phyloP scores from a whole-genome alignment of 139 green algal genomes.

The Pleodorina starrii region DNA sequence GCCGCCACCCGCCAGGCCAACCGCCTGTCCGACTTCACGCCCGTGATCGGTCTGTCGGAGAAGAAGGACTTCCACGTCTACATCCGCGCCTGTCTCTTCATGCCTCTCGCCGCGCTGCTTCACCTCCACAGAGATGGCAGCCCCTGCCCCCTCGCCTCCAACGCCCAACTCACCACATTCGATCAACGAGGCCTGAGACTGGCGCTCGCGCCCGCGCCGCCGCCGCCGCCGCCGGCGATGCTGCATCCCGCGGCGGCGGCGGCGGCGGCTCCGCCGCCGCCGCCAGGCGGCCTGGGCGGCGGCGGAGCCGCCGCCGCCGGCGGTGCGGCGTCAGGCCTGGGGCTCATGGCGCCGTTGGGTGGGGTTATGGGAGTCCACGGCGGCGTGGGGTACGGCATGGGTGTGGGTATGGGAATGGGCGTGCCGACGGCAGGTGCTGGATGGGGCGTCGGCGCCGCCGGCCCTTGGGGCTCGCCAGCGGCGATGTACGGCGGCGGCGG shows the following conservation, averaged over 20 bases:
- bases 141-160: constrained; percentile 31
- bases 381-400: background rate
- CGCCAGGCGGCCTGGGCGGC: background rate
- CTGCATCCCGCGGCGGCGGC: background rate
- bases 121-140: background rate
- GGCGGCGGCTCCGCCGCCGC: background rate
- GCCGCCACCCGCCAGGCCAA: constrained; percentile 28
- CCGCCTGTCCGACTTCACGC: constrained; percentile 45
- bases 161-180: constrained; percentile 30
- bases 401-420: background rate
- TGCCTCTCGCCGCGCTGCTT: constrained; percentile 48
- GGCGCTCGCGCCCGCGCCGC: background rate
- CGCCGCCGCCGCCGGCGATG: background rate
- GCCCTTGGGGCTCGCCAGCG: background rate
- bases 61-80: constrained; percentile 52
- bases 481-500: constrained; percentile 3
- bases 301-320: background rate
- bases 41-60: constrained; percentile 41
- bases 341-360: background rate
- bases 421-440: background rate
- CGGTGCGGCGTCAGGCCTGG: background rate
- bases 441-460: background rate
- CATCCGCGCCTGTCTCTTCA: constrained; percentile 52
- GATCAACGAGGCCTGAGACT: constrained; percentile 30
- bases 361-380: background rate